Evolutionary conservation across 495 filamentous ascomycete species (phyloP).

Genomic region (Umbilicaria muhlenbergii): DNA sequence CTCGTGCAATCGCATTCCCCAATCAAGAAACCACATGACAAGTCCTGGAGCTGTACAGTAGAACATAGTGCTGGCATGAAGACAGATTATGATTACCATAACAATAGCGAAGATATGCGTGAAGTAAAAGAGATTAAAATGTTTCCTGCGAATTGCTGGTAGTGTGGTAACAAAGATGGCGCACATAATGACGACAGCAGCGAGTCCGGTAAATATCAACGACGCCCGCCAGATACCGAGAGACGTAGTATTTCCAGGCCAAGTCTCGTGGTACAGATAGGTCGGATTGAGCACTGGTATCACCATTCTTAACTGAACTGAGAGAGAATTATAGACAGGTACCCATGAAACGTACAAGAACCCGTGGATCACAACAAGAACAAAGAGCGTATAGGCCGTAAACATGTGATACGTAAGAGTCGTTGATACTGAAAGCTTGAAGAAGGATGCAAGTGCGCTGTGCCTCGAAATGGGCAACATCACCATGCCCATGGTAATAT

Average conservation of each 20-base stretch:
- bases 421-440: conserved; percentile 16
- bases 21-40: conserved; percentile 19
- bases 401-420: conserved; percentile 18
- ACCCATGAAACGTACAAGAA: conserved; percentile 17
- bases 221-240: conserved; percentile 20
- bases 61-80: conserved; percentile 22
- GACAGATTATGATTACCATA: conserved; percentile 16
- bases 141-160: conserved; percentile 11
- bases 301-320: not conserved
- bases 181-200: conserved; percentile 11
- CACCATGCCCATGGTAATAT: conserved; percentile 21
- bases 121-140: conserved; percentile 23
- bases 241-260: conserved; percentile 16
- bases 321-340: conserved; percentile 7
- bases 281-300: conserved; percentile 19
- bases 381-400: conserved; percentile 17
- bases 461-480: conserved; percentile 17
- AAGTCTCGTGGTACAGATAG: conserved; percentile 16
- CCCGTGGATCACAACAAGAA: conserved; percentile 14
- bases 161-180: conserved; percentile 16
- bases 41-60: conserved; percentile 19
- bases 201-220: conserved; percentile 16
- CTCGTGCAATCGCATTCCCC: conserved; percentile 19
- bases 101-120: conserved; percentile 17
- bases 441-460: conserved; percentile 19